phyloP scores from a whole-genome alignment of 495 filamentous ascomycete species.

The Neohortaea acidophila region DNA sequence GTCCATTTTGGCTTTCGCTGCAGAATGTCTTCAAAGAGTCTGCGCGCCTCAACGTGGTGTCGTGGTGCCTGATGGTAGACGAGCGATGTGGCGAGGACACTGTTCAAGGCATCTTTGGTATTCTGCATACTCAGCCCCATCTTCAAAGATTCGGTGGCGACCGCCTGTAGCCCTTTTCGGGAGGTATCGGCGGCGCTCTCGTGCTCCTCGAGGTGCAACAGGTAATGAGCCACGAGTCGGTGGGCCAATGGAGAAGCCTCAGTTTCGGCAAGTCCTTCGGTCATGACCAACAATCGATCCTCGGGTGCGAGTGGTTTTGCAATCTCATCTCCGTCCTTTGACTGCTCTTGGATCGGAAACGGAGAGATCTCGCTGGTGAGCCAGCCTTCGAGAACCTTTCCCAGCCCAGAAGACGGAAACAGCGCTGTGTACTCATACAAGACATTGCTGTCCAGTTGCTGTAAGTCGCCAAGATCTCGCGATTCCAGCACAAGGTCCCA shows the following conservation, averaged over 20 bases:
- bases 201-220: slow-evolving; percentile 72
- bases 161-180: slow-evolving; percentile 49
- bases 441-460: slow-evolving; percentile 50
- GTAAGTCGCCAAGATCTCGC: slow-evolving; percentile 58
- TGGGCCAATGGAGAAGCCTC: slow-evolving; percentile 64
- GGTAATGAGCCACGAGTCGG: slow-evolving; percentile 71
- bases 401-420: slow-evolving; percentile 71
- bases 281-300: slow-evolving; percentile 66
- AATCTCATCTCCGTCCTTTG: slow-evolving; percentile 25
- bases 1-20: slow-evolving; percentile 55
- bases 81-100: slow-evolving; percentile 63
- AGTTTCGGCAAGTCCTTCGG: slow-evolving; percentile 60
- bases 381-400: slow-evolving; percentile 65
- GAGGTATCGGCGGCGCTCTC: slow-evolving; percentile 66
- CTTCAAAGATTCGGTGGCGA: slow-evolving; percentile 42
- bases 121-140: slow-evolving; percentile 52
- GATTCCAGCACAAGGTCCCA: slow-evolving; percentile 87
- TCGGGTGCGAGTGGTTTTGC: slow-evolving; percentile 39
- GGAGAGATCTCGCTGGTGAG: slow-evolving; percentile 72
- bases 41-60: slow-evolving; percentile 73
- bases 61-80: slow-evolving; percentile 80
- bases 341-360: slow-evolving; percentile 36
- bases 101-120: slow-evolving; percentile 55
- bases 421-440: slow-evolving; percentile 65
- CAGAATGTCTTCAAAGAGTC: slow-evolving; percentile 65